phyloP scores from a whole-genome alignment of 805 yeast species.

The Saturnispora sekii region DNA sequence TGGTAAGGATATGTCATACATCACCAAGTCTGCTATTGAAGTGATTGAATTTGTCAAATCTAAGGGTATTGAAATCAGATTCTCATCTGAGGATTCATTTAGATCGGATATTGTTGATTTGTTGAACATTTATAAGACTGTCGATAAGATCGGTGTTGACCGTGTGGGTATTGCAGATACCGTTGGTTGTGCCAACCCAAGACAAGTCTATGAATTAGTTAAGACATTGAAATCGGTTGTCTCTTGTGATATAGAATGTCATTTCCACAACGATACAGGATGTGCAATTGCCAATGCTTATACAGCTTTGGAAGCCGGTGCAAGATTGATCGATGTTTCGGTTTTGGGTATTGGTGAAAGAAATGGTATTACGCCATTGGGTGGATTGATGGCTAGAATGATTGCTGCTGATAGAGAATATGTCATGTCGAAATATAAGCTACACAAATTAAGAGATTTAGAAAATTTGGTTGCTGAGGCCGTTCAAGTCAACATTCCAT shows the following conservation, averaged over 20 bases:
- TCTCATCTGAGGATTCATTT: constrained; percentile 95
- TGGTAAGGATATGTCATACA: constrained; percentile 98
- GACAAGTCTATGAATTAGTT: constrained; percentile 95
- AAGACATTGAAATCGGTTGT: constrained; percentile 90
- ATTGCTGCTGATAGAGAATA: constrained; percentile 97
- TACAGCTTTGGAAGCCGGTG: constrained; percentile 97
- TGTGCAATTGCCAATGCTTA: constrained; percentile 98
- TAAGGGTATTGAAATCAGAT: constrained; percentile 93
- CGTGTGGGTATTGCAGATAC: constrained; percentile 99
- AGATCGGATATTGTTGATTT: constrained; percentile 93
- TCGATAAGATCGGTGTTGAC: constrained; percentile 94
- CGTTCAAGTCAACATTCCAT: constrained; percentile 93
- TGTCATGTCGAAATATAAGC: constrained; percentile 86
- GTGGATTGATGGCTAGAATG: constrained; percentile 99
- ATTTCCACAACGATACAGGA: constrained; percentile 98
- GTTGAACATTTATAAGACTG: constrained; percentile 91
- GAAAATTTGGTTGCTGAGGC: constrained; percentile 96
- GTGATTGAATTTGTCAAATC: constrained; percentile 96
- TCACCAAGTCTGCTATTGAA: constrained; percentile 91
- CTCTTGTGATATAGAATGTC: constrained; percentile 95
- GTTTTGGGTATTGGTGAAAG: constrained; percentile 98
- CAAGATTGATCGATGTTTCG: constrained; percentile 86
- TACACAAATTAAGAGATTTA: constrained; percentile 90
- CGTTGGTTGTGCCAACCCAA: constrained; percentile 97
- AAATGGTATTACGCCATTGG: constrained; percentile 95